Base-by-base conservation (phyloP, 2,329 filamentous ascomycete species). In the Ophiostoma triangulosporum region DNA sequence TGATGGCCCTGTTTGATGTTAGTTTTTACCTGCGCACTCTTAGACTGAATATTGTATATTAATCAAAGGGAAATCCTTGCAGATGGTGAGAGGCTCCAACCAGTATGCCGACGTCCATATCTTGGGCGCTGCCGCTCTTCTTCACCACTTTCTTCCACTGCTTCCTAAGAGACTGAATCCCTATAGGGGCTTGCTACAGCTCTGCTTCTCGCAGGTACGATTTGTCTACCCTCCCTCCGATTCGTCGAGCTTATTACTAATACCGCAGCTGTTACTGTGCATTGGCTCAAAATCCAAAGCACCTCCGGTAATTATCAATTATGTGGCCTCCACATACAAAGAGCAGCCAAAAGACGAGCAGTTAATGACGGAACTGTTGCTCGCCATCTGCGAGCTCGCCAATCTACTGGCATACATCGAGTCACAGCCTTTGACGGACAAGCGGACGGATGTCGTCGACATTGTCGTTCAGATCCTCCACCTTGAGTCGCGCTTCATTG, bases 1-100 rank as follows among this genome's bases (percentile, higher is more conserved):
- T 78, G 59, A 71, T 83, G 58, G 77, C 78, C 48, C 69, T 81
- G 63, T 83, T 79, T 57, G 79, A 83, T 70, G 78, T 81, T 65
- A 60, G 67, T 57, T 20, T 27, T 35, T 24, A n/a, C 17, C 27
- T 32, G 24, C 24, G 26, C 36, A 11, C 33, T 48, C 36, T 54
- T n/a, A n/a, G 20, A 40, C 8, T 24, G 11, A n/a, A n/a, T n/a
- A n/a, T n/a, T n/a, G n/a, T n/a, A n/a, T n/a, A n/a, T n/a, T n/a
- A n/a, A n/a, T n/a, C n/a, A n/a, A n/a, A n/a, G n/a, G n/a, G n/a
- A n/a, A n/a, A n/a, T n/a, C 17, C 17, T 26, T 12, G 11, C 2
- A 54, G 70, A 63, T 72, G 9, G 72, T 73, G n/a, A 73, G 70
- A 55, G 71, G 74, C 33, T 69, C 70, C 3, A 67, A 69, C 33